phyloP scores from a whole-genome alignment of 2,329 filamentous ascomycete species.

The Calonectria multiphialidica region DNA sequence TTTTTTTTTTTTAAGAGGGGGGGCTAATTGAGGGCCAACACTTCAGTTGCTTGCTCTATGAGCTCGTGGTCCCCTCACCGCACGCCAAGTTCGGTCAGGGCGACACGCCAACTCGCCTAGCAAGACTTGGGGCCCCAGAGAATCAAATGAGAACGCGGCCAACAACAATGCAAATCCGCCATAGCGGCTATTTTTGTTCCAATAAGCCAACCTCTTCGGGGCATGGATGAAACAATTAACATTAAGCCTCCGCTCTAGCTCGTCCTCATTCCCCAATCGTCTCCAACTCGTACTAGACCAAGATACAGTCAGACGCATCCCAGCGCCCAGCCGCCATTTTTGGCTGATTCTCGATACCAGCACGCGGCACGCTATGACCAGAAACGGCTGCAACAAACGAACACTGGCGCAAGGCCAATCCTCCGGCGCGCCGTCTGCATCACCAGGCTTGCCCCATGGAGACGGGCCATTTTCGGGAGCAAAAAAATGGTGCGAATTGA shows the following conservation, averaged over 20 bases:
- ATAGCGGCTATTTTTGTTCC: constrained; percentile 33
- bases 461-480: constrained; percentile 5
- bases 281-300: constrained; percentile 10
- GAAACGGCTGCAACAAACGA: constrained; percentile 31
- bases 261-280: neutral
- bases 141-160: constrained; percentile 35
- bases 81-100: constrained; percentile 39
- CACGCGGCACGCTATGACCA: constrained; percentile 28
- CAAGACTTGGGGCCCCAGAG: constrained; percentile 28
- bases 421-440: constrained; percentile 16
- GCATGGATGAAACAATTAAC: constrained; percentile 42
- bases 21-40: constrained; percentile 3
- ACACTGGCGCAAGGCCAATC: constrained; percentile 13
- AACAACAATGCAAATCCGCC: constrained; percentile 29
- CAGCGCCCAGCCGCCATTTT: constrained; percentile 19
- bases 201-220: constrained; percentile 31
- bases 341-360: constrained; percentile 21
- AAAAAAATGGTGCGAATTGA: neutral
- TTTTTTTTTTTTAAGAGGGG: neutral
- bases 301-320: constrained; percentile 28
- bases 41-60: constrained; percentile 20
- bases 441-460: constrained; percentile 21
- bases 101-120: constrained; percentile 35
- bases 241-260: constrained; percentile 34
- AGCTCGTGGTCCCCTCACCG: constrained; percentile 34